Percentiles rank a stretch among this genome's conserved stretches.
These are phyloP conservation scores for Begonia loranthoides DNA, from an alignment of 306 rosid genomes.

Conservation along the genomic window DNA sequence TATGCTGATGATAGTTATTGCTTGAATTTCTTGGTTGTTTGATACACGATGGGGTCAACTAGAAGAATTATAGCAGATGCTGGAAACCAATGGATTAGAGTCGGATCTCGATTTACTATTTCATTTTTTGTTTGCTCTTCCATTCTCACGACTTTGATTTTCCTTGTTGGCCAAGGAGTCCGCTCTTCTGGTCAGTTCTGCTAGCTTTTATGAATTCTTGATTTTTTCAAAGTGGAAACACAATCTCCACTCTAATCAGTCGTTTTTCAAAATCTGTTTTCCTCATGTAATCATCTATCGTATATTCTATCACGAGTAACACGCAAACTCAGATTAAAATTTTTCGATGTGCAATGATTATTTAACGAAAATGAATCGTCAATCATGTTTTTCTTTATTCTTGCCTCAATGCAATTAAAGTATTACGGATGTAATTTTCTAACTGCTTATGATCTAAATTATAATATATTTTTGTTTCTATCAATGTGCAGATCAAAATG, in stretches of 20 bases:
- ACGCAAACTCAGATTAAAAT: too few species aligned
- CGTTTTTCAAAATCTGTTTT: too few species aligned
- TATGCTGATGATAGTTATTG: too few species aligned
- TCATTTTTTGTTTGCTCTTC: background rate
- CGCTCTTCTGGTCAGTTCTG: conserved; percentile 2
- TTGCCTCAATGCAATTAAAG: too few species aligned
- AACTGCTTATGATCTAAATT: background rate
- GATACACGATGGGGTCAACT: too few species aligned
- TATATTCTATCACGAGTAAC: too few species aligned
- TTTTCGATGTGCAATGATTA: too few species aligned
- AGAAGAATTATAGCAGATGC: background rate
- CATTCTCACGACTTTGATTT: background rate
- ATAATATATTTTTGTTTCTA: background rate
- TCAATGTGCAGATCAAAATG: conserved; percentile 7
- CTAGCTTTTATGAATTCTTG: background rate
- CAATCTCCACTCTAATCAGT: too few species aligned
- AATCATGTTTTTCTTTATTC: background rate
- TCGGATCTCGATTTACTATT: background rate
- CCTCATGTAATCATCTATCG: too few species aligned
- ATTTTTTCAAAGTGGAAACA: too few species aligned
- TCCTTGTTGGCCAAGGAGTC: background rate
- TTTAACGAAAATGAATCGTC: background rate
- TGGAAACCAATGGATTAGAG: background rate
- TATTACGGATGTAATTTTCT: background rate
- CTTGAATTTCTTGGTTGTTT: too few species aligned